Evolutionary conservation across 2,329 filamentous ascomycete genomes (phyloP).

Genomic region (Elsinoe ampelina): DNA sequence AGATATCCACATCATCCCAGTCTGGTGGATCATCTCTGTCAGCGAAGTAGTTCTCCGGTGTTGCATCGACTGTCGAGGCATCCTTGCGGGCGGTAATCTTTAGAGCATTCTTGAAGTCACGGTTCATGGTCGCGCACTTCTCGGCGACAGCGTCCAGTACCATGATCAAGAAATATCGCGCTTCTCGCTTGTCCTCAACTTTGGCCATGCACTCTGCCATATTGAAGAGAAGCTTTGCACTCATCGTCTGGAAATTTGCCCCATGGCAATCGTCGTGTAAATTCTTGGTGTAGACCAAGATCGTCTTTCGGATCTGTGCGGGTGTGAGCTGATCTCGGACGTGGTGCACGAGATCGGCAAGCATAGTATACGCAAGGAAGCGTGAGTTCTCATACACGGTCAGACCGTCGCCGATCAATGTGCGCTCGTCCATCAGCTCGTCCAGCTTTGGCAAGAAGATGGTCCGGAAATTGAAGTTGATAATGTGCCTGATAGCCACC

Average conservation of each 20-base stretch:
- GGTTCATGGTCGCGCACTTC: constrained; percentile 97
- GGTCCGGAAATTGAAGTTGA: constrained; percentile 96
- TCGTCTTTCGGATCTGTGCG: constrained; percentile 88
- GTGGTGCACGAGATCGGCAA: constrained; percentile 95
- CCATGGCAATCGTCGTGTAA: constrained; percentile 92
- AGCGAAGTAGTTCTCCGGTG: constrained; percentile 71
- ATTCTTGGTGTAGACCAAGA: constrained; percentile 95
- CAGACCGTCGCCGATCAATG: constrained; percentile 86
- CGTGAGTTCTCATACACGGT: constrained; percentile 96
- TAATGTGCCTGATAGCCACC: constrained; percentile 94
- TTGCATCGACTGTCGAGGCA: constrained; percentile 50
- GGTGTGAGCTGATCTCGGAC: constrained; percentile 80
- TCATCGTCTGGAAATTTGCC: constrained; percentile 99
- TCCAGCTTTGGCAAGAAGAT: constrained; percentile 94
- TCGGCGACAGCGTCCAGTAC: constrained; percentile 96
- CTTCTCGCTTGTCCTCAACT: constrained; percentile 85
- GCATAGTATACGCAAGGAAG: constrained; percentile 93
- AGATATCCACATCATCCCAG: constrained; percentile 98
- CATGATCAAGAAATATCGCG: constrained; percentile 90
- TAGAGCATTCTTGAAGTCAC: constrained; percentile 87
- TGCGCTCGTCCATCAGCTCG: constrained; percentile 86
- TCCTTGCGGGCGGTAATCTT: constrained; percentile 76
- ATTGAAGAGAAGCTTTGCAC: constrained; percentile 88
- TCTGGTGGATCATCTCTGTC: constrained; percentile 73
- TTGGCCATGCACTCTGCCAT: constrained; percentile 98